A percentile compares a stretch with the other conserved stretches of the same genome.
Conservation (phyloP, 129 eudicot species). For the Centrapalus pauciflorus region DNA sequence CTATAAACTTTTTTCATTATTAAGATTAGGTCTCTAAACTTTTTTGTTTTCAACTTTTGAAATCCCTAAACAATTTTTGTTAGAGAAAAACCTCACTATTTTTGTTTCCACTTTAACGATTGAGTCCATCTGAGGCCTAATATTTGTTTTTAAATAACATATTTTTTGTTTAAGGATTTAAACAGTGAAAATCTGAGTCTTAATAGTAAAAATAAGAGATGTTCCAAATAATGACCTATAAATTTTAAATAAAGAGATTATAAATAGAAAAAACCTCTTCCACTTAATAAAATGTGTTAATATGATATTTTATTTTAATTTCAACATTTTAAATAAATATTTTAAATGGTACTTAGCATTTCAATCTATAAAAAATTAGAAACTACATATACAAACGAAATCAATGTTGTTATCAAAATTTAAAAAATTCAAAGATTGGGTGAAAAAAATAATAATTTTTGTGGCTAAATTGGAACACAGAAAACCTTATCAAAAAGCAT, state of each 20-base stretch:
- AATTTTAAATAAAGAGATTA: background rate
- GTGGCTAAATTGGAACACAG: slow-evolving; percentile 13
- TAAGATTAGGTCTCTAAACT: too few species aligned
- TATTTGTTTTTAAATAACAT: too few species aligned
- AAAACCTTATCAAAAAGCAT: slow-evolving; percentile 26
- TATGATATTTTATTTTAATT: background rate
- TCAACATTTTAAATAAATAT: background rate
- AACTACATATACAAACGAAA: slow-evolving; percentile 1
- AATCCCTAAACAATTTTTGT: too few species aligned
- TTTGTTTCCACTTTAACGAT: too few species aligned
- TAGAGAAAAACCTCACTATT: too few species aligned
- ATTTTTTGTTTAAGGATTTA: too few species aligned
- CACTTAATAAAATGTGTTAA: background rate
- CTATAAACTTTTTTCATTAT: too few species aligned
- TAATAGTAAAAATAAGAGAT: too few species aligned
- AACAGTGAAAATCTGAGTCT: too few species aligned
- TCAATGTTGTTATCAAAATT: background rate
- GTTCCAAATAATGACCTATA: too few species aligned
- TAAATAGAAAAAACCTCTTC: background rate
- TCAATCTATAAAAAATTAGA: background rate
- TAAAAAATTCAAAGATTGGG: background rate
- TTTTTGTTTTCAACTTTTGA: too few species aligned
- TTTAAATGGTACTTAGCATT: slow-evolving; percentile 18
- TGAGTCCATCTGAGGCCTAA: too few species aligned
- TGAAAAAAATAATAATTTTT: background rate